Evolutionary conservation across 139 green algal genomes (phyloP).

Genomic region (Klebsormidium nitens): DNA sequence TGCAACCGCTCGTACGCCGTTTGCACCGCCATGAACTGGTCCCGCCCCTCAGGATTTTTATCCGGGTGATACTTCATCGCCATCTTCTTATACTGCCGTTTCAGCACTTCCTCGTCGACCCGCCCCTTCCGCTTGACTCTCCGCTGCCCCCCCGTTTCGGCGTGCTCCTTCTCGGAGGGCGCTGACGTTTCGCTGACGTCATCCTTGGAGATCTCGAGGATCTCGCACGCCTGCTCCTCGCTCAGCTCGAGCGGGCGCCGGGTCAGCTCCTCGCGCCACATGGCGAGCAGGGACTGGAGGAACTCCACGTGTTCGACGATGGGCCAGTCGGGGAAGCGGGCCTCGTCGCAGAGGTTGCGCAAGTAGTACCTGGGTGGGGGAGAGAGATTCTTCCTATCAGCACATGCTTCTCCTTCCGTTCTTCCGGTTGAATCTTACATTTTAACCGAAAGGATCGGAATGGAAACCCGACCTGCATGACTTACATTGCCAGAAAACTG

Average conservation of each 20-base stretch:
- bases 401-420: too few relatives aligned
- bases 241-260: conserved; percentile 20
- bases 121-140: background rate
- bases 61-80: conserved; percentile 77
- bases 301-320: conserved; percentile 80
- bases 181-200: too few relatives aligned
- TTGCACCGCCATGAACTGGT: conserved; percentile 75
- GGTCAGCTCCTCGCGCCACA: conserved; percentile 61
- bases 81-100: conserved; percentile 73
- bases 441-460: too few relatives aligned
- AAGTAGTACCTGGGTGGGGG: too few relatives aligned
- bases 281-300: conserved; percentile 77
- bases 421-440: too few relatives aligned
- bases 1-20: conserved; percentile 83
- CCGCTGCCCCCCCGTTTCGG: conserved; percentile 50
- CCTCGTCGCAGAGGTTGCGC: conserved; percentile 74
- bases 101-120: conserved; percentile 51
- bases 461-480: too few relatives aligned
- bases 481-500: too few relatives aligned
- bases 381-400: too few relatives aligned
- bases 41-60: conserved; percentile 82
- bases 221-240: conserved; percentile 31
- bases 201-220: conserved; percentile 26
- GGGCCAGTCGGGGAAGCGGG: conserved; percentile 67
- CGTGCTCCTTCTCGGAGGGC: conserved; percentile 20